Evolutionary conservation across 164 flowering plant species (phyloP).

Genomic region (Liquidambar formosana): DNA sequence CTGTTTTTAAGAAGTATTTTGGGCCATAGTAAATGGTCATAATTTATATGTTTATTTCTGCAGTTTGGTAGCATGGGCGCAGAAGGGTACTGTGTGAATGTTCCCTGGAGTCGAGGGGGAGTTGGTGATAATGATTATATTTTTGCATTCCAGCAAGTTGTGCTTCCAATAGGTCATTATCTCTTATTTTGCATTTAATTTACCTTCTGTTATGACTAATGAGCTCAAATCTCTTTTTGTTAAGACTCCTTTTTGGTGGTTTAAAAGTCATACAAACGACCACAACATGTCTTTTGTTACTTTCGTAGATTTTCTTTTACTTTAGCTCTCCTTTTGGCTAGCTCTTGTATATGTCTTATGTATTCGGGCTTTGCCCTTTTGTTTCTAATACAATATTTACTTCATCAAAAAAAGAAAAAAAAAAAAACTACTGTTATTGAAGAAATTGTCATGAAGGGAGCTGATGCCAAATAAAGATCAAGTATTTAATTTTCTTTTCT

Average conservation of each 20-base stretch:
- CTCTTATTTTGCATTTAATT: background rate
- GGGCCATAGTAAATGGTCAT: background rate
- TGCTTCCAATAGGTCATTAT: constrained; percentile 83
- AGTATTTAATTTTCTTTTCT: no score
- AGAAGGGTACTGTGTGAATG: constrained; percentile 90
- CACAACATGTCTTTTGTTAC: no score
- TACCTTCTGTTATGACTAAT: constrained; percentile 1
- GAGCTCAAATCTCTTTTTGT: background rate
- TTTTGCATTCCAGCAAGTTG: constrained; percentile 85
- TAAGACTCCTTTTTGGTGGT: no score
- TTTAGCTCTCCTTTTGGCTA: no score
- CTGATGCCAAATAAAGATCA: background rate
- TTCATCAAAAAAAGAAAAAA: no score
- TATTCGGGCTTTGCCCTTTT: no score
- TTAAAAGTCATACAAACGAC: no score
- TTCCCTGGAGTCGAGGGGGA: constrained; percentile 94
- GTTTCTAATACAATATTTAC: no score
- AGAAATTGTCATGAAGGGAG: background rate
- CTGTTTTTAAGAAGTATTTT: no score
- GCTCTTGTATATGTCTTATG: no score
- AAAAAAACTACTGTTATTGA: constrained; percentile 2
- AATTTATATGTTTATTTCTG: constrained; percentile 1
- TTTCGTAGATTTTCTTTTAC: no score
- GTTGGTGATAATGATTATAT: constrained; percentile 94
- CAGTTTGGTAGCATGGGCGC: constrained; percentile 89